Percentiles rank a stretch among this genome's conserved stretches.
Conservation (phyloP, 73 alveolate genomes). For the Tetrahymena borealis region DNA sequence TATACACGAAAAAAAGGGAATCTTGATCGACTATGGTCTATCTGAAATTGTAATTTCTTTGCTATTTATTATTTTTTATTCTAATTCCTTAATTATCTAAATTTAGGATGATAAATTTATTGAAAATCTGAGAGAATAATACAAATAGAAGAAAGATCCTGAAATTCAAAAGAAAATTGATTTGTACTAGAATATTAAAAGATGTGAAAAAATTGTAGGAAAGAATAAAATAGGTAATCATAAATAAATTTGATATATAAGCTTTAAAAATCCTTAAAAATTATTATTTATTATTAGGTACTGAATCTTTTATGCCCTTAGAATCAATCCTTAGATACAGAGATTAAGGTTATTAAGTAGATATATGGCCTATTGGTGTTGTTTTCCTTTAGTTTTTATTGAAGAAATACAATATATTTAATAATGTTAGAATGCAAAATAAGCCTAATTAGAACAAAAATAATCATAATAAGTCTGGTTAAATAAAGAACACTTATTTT, state of each 20-base stretch:
- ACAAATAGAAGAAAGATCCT: slow-evolving; percentile 62
- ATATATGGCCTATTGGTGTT: slow-evolving; percentile 96
- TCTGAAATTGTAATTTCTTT: slow-evolving; percentile 71
- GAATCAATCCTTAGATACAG: slow-evolving; percentile 78
- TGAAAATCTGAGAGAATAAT: slow-evolving; percentile 64
- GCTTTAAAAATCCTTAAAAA: not conserved
- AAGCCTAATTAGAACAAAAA: slow-evolving; percentile 9
- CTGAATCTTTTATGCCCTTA: slow-evolving; percentile 91
- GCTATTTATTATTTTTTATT: not conserved
- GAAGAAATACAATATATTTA: slow-evolving; percentile 76
- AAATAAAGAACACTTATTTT: slow-evolving; percentile 63
- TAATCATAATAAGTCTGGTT: slow-evolving; percentile 69
- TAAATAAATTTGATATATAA: no score
- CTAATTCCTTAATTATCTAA: not conserved
- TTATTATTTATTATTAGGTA: slow-evolving; percentile 49
- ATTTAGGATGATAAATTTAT: slow-evolving; percentile 33
- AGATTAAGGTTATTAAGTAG: slow-evolving; percentile 79
- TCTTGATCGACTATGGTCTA: slow-evolving; percentile 90
- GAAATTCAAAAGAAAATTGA: slow-evolving; percentile 38
- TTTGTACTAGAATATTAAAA: slow-evolving; percentile 53
- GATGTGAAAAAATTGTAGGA: not conserved
- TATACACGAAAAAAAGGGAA: slow-evolving; percentile 67
- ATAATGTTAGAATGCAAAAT: slow-evolving; percentile 41
- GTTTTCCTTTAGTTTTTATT: slow-evolving; percentile 76
- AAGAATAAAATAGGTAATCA: not conserved